These are phyloP conservation scores for Penicillium angulare DNA, from an alignment of 495 filamentous ascomycete genomes.

Conservation along the genomic window DNA sequence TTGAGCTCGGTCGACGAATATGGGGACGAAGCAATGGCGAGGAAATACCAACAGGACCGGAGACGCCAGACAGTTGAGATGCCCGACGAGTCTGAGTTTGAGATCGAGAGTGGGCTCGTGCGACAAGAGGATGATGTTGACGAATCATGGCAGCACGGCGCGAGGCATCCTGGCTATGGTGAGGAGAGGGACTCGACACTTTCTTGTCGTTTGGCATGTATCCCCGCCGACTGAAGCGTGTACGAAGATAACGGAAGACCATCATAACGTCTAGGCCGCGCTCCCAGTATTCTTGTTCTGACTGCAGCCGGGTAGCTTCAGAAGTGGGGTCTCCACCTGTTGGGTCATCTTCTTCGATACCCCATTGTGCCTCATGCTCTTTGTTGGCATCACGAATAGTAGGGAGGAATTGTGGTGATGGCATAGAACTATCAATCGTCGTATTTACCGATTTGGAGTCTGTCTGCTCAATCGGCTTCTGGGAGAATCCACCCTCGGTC, in stretches of 20 bases:
- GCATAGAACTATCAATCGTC: conserved; percentile 26
- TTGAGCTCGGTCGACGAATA: conserved; percentile 57
- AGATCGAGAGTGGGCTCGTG: conserved; percentile 48
- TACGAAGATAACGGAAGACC: conserved; percentile 82
- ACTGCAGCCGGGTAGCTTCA: conserved; percentile 34
- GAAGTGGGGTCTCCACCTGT: conserved; percentile 25
- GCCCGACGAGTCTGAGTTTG: conserved; percentile 52
- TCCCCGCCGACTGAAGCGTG: conserved; percentile 59
- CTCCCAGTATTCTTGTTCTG: conserved; percentile 79
- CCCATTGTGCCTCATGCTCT: conserved; percentile 62
- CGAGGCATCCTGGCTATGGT: conserved; percentile 58
- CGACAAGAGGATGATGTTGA: conserved; percentile 81
- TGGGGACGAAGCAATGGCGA: conserved; percentile 38
- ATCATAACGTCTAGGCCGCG: conserved; percentile 79
- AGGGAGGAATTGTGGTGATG: conserved; percentile 44
- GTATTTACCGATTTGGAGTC: conserved; percentile 21
- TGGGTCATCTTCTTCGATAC: conserved; percentile 61
- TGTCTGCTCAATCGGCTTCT: conserved; percentile 12
- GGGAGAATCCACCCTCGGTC: conserved; percentile 23
- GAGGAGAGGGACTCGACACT: conserved; percentile 33
- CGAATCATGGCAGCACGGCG: conserved; percentile 79
- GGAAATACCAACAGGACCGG: conserved; percentile 43
- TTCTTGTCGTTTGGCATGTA: conserved; percentile 37
- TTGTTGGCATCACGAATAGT: conserved; percentile 38
- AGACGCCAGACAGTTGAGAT: conserved; percentile 44